Evolutionary conservation across 495 filamentous ascomycete species (phyloP), one percentile per base, ranked within the genome.

Genomic region (Penicillium paxilli): DNA sequence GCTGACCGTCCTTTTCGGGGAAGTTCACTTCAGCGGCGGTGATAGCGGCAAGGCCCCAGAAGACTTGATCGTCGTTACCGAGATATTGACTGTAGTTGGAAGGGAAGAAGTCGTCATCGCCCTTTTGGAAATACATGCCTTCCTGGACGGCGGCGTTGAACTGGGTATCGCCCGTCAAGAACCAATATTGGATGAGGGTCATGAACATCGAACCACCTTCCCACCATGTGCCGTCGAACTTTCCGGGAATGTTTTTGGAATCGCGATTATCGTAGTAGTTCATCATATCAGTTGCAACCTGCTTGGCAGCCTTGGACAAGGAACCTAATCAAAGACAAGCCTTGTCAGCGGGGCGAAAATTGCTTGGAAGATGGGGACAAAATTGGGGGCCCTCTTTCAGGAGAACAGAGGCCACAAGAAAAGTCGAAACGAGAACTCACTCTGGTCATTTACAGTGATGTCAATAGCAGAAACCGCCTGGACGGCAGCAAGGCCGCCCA

Each of bases 51-150:
- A 93, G 77, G 2, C 78, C 86, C 91, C 91, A 96, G 64, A 92
- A 92, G 14, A 86, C 86, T 66, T 92, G 89, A 59, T 90, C 87
- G 55, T 90, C 86, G 61, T 90, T 90, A 2, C 86, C 87, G 54
- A 77, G 68, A 35, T 73, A 73, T 40, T 69, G 64, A 55, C 71
- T 78, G 52, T 80, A 71, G 54, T 80, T 80, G 28, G 63, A 56
- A 1, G 84, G 83, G 68, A 86, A 85, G 73, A 83, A 92, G 68
- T 92, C 83, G 47, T 80, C 59, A 52, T 83, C 63, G 20, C 87
- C 89, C 35, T 83, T 81, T 64, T 93, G 89, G 63, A 66, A 81
- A 45, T 89, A 77, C 75, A 93, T 74, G n/a, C 83, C 85, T 10
- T 84, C 60, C 16, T 72, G 79, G 16, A 82, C 71, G 22, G 86